phyloP scores from a whole-genome alignment of 2,329 filamentous ascomycete species.

The Dothiorella sarmentorum region DNA sequence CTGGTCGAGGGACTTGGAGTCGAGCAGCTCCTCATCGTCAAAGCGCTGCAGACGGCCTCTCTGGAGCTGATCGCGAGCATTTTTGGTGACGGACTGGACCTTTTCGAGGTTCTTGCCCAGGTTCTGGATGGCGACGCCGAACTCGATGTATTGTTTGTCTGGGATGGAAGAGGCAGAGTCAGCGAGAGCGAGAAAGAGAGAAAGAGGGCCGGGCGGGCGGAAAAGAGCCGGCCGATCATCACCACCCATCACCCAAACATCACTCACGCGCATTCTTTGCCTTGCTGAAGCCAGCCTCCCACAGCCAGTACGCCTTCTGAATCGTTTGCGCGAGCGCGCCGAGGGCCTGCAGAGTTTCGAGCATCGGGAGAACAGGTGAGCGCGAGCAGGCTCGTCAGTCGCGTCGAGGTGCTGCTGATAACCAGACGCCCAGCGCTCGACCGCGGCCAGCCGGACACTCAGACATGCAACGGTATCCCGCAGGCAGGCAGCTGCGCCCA shows the following conservation, averaged over 20 bases:
- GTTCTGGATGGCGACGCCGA: constrained; percentile 19
- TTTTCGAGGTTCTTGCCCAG: constrained; percentile 19
- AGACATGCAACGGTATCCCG: background rate
- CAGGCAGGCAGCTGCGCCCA: background rate
- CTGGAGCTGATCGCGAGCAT: constrained; percentile 17
- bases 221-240: background rate
- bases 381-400: background rate
- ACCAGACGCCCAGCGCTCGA: background rate
- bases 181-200: background rate
- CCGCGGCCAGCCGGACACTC: background rate
- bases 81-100: constrained; percentile 19
- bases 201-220: background rate
- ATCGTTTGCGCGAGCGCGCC: constrained; percentile 16
- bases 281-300: constrained; percentile 20
- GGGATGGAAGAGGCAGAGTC: background rate
- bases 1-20: constrained; percentile 18
- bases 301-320: constrained; percentile 19
- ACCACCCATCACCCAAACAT: background rate
- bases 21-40: constrained; percentile 8
- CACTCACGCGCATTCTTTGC: constrained; percentile 20
- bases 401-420: background rate
- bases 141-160: constrained; percentile 23
- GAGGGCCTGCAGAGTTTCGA: constrained; percentile 7
- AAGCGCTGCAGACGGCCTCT: background rate
- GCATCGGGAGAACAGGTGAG: background rate